Evolutionary conservation across 306 rosid genomes (phyloP), one percentile per base, ranked within the genome.

Genomic region (Trifolium repens): DNA sequence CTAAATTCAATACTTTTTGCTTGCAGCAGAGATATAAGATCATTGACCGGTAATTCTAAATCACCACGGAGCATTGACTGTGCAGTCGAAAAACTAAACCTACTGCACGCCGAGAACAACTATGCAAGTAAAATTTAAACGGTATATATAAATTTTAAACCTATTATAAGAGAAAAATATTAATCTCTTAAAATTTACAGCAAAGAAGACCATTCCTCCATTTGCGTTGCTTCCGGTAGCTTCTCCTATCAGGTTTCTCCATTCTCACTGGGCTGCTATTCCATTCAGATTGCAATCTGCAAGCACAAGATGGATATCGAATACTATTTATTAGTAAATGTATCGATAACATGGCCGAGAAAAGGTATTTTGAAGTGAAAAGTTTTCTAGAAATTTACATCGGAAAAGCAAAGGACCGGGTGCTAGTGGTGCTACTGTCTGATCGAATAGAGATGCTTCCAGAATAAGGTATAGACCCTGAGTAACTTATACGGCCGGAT

Each of bases 371-470:
- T 34, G 54, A 77, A 9, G 3, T 8, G 37, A 49, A 17, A 67
- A 35, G 75, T 73, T 19, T 76, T 63, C 9, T 1, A 12, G 81
- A 1, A 81, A 79, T 30, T 73, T 84, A 92, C 99, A 90, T 40
- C 0, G 99, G 99, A 77, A 96, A 96, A 46, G 99, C 99, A 26
- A 96, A 96, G 57, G 99, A 96, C 7, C 97, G 96, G 0, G 97
- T 88, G 96, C 99, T 96, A 7, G 96, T 90, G 8, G 96, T 86
- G 87, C 99, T 96, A 91, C 99, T 90, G 39, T 96, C 99, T 0
- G 99, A 96, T 64, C 99, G 89, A 62, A 83, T 89, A 64, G 99
- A 96, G 72, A 96, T 74, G 77, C 93, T 96, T 52, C 97, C 99
- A 0, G 98, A 94, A 81, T 89, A 88, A 39, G 92, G 85, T 69